These are phyloP conservation scores for Mayamaea pseudoterrestris DNA, from an alignment of 108 stramenopile species.

Conservation along the genomic window DNA sequence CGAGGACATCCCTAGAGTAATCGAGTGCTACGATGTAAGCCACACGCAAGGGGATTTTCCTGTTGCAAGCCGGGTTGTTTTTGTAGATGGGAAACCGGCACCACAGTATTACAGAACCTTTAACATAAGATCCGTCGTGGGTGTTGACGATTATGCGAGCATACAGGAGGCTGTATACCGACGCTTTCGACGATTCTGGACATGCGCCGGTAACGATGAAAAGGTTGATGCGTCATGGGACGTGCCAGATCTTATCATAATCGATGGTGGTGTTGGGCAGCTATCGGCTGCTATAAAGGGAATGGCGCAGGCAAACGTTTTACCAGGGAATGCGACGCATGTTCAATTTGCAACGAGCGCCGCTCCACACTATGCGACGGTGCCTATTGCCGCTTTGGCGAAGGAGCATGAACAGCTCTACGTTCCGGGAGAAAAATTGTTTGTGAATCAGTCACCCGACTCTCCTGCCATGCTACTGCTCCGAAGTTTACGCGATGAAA, in stretches of 20 bases:
- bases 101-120: constrained; percentile 44
- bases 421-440: constrained; percentile 4
- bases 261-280: constrained; percentile 74
- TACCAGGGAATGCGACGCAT: constrained; percentile 4
- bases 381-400: constrained; percentile 34
- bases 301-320: constrained; percentile 26
- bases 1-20: constrained; percentile 20
- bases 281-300: constrained; percentile 55
- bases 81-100: constrained; percentile 40
- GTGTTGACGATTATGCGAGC: constrained; percentile 56
- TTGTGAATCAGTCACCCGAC: constrained; percentile 33
- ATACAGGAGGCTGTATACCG: constrained; percentile 52
- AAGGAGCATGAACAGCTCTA: constrained; percentile 46
- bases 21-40: constrained; percentile 73
- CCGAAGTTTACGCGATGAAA: constrained; percentile 48
- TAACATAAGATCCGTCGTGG: constrained; percentile 39
- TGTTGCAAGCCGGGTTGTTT: constrained; percentile 56
- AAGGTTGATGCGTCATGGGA: constrained; percentile 32
- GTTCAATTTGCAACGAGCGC: background rate
- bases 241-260: constrained; percentile 57
- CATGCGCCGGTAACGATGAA: constrained; percentile 8
- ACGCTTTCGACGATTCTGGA: constrained; percentile 33
- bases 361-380: constrained; percentile 1
- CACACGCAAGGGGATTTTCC: constrained; percentile 52
- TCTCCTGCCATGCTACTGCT: constrained; percentile 41